phyloP scores from a whole-genome alignment of 1,139 yeast species.

The Taiozyma onychis region DNA sequence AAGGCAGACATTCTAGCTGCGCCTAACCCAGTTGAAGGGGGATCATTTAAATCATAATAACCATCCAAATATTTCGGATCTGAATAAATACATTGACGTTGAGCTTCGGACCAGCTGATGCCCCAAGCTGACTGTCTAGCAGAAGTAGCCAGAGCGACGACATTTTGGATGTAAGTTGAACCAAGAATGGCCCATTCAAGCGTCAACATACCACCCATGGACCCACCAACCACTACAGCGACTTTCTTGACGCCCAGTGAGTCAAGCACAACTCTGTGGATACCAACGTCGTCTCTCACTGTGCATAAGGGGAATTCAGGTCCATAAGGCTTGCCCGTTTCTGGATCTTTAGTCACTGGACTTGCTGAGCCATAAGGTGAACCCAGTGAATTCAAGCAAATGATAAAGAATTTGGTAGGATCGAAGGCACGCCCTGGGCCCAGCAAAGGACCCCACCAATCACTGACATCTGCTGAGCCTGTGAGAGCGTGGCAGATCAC shows the following conservation, averaged over 20 bases:
- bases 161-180: constrained; percentile 58
- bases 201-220: constrained; percentile 99
- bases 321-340: constrained; percentile 74
- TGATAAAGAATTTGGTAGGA: constrained; percentile 76
- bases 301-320: constrained; percentile 94
- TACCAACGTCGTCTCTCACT: constrained; percentile 79
- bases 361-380: constrained; percentile 97
- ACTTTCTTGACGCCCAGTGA: constrained; percentile 64
- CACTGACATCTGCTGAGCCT: constrained; percentile 91
- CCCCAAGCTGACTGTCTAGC: constrained; percentile 98
- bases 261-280: constrained; percentile 74
- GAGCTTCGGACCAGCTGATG: constrained; percentile 98
- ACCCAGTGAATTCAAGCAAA: constrained; percentile 87
- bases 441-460: constrained; percentile 98
- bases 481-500: constrained; percentile 93
- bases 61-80: constrained; percentile 93
- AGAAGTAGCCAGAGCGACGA: constrained; percentile 87
- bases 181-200: constrained; percentile 81
- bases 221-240: constrained; percentile 91
- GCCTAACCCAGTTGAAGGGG: constrained; percentile 80
- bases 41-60: constrained; percentile 67
- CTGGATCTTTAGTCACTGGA: constrained; percentile 72
- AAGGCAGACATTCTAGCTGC: constrained; percentile 98
- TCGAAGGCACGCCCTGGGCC: constrained; percentile 89
- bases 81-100: constrained; percentile 89